phyloP scores from a whole-genome alignment of 495 filamentous ascomycete genomes.

The Talaromyces trachyspermus region DNA sequence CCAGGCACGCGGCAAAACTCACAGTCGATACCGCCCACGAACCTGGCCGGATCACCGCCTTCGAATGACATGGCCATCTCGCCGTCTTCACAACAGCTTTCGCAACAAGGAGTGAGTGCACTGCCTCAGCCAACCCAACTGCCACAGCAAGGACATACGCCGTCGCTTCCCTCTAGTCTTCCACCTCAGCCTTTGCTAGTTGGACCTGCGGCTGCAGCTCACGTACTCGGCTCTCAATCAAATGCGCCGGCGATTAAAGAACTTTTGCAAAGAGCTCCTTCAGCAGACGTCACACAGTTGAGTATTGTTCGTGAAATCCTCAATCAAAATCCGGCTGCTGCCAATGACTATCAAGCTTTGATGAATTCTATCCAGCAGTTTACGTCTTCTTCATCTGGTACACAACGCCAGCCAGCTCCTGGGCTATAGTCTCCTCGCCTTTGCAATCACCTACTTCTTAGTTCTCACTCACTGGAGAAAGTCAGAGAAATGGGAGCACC shows the following conservation, averaged over 20 bases:
- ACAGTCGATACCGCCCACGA: constrained; percentile 18
- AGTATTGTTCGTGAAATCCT: constrained; percentile 54
- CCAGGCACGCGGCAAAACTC: constrained; percentile 18
- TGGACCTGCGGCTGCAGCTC: constrained; percentile 43
- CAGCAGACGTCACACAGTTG: constrained; percentile 56
- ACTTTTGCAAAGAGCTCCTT: constrained; percentile 56
- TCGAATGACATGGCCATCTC: neutral
- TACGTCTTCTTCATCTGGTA: constrained; percentile 23
- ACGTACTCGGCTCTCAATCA: constrained; percentile 53
- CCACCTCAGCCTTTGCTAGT: constrained; percentile 21
- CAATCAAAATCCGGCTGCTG: constrained; percentile 40
- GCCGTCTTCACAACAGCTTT: constrained; percentile 7
- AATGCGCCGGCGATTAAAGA: constrained; percentile 57
- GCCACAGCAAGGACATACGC: constrained; percentile 10
- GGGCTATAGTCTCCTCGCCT: neutral
- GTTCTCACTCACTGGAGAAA: too few relatives aligned
- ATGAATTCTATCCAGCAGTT: constrained; percentile 31
- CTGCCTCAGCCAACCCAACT: constrained; percentile 22
- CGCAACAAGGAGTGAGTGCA: constrained; percentile 43
- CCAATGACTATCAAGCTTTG: constrained; percentile 27
- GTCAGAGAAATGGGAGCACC: too few relatives aligned
- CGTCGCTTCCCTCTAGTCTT: constrained; percentile 17
- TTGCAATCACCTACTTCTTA: too few relatives aligned
- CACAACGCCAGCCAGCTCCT: constrained; percentile 9
- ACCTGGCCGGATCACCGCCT: neutral